phyloP scores from a whole-genome alignment of 371 early-diverging fungal species.

The Rhizomucor miehei region DNA sequence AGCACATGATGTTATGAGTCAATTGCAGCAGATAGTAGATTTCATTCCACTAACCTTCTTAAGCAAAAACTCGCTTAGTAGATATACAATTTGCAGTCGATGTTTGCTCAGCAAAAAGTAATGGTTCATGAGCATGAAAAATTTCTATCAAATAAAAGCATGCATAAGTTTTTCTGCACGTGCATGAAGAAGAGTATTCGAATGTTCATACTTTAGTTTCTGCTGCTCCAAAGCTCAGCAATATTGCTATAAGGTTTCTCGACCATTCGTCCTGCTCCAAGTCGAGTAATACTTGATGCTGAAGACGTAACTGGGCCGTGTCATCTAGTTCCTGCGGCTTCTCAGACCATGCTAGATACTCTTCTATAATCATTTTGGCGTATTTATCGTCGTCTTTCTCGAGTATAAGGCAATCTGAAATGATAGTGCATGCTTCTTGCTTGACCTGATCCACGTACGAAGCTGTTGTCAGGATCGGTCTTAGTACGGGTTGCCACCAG shows the following conservation, averaged over 20 bases:
- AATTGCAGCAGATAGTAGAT: neutral
- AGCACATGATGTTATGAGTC: neutral
- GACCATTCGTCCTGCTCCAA: conserved; percentile 49
- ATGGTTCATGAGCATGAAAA: conserved; percentile 50
- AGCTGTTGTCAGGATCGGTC: conserved; percentile 30
- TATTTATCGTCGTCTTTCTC: conserved; percentile 12
- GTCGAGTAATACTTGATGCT: conserved; percentile 36
- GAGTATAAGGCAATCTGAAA: conserved; percentile 29
- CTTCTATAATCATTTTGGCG: conserved; percentile 24
- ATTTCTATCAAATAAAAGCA: conserved; percentile 33
- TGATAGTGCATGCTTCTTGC: conserved; percentile 29
- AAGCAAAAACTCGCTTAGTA: conserved; percentile 56
- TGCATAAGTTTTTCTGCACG: neutral
- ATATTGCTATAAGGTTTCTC: conserved; percentile 28
- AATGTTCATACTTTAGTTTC: conserved; percentile 51
- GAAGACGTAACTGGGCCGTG: conserved; percentile 13
- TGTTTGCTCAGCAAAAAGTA: conserved; percentile 55
- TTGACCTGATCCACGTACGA: conserved; percentile 35
- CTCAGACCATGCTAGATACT: conserved; percentile 35
- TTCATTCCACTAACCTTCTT: conserved; percentile 38
- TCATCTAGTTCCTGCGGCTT: conserved; percentile 21
- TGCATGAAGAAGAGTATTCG: too few species aligned
- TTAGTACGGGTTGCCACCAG: conserved; percentile 28
- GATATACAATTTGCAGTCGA: conserved; percentile 53
- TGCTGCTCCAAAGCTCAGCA: conserved; percentile 38